Evolutionary conservation across 768 basidiomycete genomes (phyloP).

Genomic region (Suillus variegatus): DNA sequence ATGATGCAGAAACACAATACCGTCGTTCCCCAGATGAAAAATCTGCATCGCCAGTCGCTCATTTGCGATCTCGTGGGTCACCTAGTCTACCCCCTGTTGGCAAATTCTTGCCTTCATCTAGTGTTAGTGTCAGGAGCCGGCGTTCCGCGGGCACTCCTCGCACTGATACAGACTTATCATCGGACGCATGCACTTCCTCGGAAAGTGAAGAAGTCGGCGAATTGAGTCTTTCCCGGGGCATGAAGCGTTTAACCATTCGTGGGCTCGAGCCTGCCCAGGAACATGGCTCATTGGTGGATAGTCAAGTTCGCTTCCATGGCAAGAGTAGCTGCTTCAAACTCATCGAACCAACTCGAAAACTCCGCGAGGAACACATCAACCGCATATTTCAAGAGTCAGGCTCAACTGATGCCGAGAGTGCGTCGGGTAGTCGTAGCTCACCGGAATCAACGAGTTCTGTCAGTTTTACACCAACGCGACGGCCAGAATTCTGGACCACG

Average conservation of each 20-base stretch:
- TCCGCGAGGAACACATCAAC: slow-evolving; percentile 52
- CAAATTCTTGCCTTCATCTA: slow-evolving; percentile 10
- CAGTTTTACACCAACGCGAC: slow-evolving; percentile 29
- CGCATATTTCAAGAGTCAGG: slow-evolving; percentile 26
- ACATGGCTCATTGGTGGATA: slow-evolving; percentile 32
- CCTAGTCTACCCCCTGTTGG: slow-evolving; percentile 11
- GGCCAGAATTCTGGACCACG: slow-evolving; percentile 58
- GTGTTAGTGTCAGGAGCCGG: slow-evolving; percentile 11
- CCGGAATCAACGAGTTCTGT: slow-evolving; percentile 23
- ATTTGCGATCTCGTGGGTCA: slow-evolving; percentile 17
- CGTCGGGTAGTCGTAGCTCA: slow-evolving; percentile 16
- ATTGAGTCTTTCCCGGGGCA: slow-evolving; percentile 39
- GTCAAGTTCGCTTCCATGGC: slow-evolving; percentile 58
- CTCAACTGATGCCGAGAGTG: slow-evolving; percentile 14
- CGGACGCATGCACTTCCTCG: slow-evolving; percentile 30
- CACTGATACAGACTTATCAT: slow-evolving; percentile 30
- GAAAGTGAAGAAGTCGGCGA: slow-evolving; percentile 40
- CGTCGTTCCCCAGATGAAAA: slow-evolving; percentile 22
- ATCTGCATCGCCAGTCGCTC: slow-evolving; percentile 21
- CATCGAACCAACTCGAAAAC: slow-evolving; percentile 52
- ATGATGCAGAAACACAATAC: slow-evolving; percentile 21
- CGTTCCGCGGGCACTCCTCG: slow-evolving; percentile 25
- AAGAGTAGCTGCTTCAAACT: slow-evolving; percentile 59
- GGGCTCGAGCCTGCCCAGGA: slow-evolving; percentile 40
- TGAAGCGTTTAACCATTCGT: slow-evolving; percentile 38